A percentile compares a stretch with the other conserved stretches of the same genome.
Evolutionary conservation across 2,329 filamentous ascomycete genomes (phyloP).

Genomic region (Xylaria polymorpha): DNA sequence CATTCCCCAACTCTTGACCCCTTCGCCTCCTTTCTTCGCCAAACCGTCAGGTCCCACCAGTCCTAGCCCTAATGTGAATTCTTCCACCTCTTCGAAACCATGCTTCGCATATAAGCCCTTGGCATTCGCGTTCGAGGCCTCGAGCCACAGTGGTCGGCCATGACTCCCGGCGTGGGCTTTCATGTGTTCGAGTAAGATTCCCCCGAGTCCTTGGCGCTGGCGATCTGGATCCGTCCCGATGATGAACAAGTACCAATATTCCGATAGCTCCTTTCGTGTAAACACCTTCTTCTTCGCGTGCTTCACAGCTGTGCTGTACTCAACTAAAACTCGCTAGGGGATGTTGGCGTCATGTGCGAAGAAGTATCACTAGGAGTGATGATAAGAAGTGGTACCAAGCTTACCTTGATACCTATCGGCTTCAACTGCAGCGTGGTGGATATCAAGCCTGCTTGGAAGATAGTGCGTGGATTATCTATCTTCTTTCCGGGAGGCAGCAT

Average conservation of each 20-base stretch:
- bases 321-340: conserved; percentile 22
- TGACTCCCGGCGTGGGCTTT: conserved; percentile 20
- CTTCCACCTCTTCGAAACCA: conserved; percentile 34
- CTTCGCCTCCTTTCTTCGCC: conserved; percentile 30
- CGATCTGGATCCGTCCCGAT: conserved; percentile 29
- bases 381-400: not conserved
- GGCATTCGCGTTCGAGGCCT: conserved; percentile 30
- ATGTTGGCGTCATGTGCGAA: not conserved
- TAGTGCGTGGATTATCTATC: conserved; percentile 17
- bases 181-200: conserved; percentile 27
- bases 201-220: conserved; percentile 33
- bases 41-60: conserved; percentile 26
- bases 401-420: conserved; percentile 18
- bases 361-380: not conserved
- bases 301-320: conserved; percentile 24
- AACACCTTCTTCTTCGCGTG: conserved; percentile 30
- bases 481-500: conserved; percentile 31
- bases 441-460: conserved; percentile 20
- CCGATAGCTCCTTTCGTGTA: conserved; percentile 24
- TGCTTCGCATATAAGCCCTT: conserved; percentile 29
- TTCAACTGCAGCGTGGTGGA: not conserved
- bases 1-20: conserved; percentile 35
- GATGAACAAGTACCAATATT: conserved; percentile 33
- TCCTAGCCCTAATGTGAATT: conserved; percentile 28
- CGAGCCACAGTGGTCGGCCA: conserved; percentile 34